phyloP scores from a whole-genome alignment of 805 yeast genomes.

The Hanseniaspora occidentalis region DNA sequence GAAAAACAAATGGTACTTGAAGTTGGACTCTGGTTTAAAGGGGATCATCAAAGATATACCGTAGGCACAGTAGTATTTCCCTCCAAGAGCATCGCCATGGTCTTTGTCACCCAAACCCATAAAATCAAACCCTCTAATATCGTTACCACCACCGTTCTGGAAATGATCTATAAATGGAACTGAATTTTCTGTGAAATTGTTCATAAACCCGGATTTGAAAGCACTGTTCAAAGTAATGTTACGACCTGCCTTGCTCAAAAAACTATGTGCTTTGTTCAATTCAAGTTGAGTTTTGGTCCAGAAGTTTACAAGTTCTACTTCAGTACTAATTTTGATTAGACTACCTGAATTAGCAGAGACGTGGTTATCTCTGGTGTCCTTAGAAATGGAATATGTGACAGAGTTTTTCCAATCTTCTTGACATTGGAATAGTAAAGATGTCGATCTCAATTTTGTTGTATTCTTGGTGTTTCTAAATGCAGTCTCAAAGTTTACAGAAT shows the following conservation, averaged over 20 bases:
- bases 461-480: conserved; percentile 30
- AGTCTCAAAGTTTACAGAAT: conserved; percentile 36
- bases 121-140: conserved; percentile 55
- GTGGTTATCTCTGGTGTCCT: conserved; percentile 31
- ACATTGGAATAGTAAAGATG: conserved; percentile 42
- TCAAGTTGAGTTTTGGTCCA: conserved; percentile 29
- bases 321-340: conserved; percentile 15
- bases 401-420: conserved; percentile 52
- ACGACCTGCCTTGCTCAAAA: conserved; percentile 14
- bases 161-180: conserved; percentile 66
- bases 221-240: conserved; percentile 31
- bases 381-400: conserved; percentile 28
- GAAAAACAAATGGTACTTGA: conserved; percentile 50
- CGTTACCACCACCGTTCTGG: conserved; percentile 69
- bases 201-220: conserved; percentile 57
- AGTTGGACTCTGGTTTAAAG: conserved; percentile 33
- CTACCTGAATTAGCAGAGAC: conserved; percentile 37
- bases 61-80: conserved; percentile 42
- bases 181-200: conserved; percentile 27
- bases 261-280: conserved; percentile 19
- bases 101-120: conserved; percentile 59
- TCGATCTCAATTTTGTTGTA: conserved; percentile 37
- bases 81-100: conserved; percentile 49
- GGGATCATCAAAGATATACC: conserved; percentile 57
- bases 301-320: conserved; percentile 6